phyloP scores from a whole-genome alignment of 495 filamentous ascomycete species.

The Aspergillus diversus region DNA sequence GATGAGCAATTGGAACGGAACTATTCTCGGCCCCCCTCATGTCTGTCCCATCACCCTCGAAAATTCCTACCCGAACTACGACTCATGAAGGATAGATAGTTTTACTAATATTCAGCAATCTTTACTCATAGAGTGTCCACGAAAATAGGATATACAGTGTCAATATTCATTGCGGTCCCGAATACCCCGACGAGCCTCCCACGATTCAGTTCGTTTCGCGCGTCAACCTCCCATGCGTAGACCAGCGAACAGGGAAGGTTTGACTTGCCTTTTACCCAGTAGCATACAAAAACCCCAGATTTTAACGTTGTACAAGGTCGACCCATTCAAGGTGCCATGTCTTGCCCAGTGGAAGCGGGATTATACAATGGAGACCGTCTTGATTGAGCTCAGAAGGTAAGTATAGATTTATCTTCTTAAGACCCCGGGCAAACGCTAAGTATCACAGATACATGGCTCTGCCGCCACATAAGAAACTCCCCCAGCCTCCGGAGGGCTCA shows the following conservation, averaged over 20 bases:
- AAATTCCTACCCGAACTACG: too few species aligned
- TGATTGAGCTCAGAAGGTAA: slow-evolving; percentile 84
- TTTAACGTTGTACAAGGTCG: slow-evolving; percentile 60
- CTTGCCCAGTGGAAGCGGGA: slow-evolving; percentile 87
- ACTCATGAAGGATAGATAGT: too few species aligned
- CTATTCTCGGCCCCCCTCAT: slow-evolving; percentile 94
- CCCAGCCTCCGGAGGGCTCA: slow-evolving; percentile 88
- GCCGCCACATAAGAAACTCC: slow-evolving; percentile 89
- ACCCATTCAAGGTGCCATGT: slow-evolving; percentile 78
- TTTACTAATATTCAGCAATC: slow-evolving; percentile 1
- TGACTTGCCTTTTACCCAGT: slow-evolving; percentile 1
- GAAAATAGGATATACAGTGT: slow-evolving; percentile 99
- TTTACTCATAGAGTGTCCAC: slow-evolving; percentile 76
- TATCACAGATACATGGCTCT: slow-evolving; percentile 85
- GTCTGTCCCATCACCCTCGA: slow-evolving; percentile 46
- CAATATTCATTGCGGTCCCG: slow-evolving; percentile 91
- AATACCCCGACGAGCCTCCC: slow-evolving; percentile 89
- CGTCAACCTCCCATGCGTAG: slow-evolving; percentile 95
- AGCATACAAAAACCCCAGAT: slow-evolving; percentile 1
- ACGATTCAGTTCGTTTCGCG: slow-evolving; percentile 87
- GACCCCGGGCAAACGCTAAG: slow-evolving; percentile 19
- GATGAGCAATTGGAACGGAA: slow-evolving; percentile 99
- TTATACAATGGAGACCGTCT: slow-evolving; percentile 89
- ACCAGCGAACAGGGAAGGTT: slow-evolving; percentile 74
- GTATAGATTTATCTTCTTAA: slow-evolving; percentile 18